A percentile compares a stretch with the other conserved stretches of the same genome.
These are phyloP conservation scores for Agrocybe pediades DNA, from an alignment of 768 basidiomycete species.

Conservation along the genomic window DNA sequence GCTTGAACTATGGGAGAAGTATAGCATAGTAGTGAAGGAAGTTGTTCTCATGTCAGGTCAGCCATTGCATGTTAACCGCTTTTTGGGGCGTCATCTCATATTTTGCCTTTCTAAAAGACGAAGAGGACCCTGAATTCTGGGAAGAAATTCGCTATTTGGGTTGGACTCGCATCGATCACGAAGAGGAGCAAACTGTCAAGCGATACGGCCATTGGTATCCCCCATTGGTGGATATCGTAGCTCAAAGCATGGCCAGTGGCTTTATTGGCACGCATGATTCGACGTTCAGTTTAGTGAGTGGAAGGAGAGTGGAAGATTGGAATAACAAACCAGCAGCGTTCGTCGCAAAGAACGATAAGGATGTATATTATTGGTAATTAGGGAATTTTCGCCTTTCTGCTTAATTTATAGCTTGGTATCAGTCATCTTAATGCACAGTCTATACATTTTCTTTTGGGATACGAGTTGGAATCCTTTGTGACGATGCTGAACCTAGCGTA, in stretches of 20 bases:
- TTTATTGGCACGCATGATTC: conserved; percentile 63
- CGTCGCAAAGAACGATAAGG: background rate
- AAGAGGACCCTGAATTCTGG: conserved; percentile 46
- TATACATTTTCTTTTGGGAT: too few species aligned
- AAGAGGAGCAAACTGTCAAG: conserved; percentile 31
- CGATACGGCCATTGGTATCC: conserved; percentile 47
- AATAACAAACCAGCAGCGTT: conserved; percentile 35
- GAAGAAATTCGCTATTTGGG: conserved; percentile 35
- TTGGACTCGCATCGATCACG: conserved; percentile 47
- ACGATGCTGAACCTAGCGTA: too few species aligned
- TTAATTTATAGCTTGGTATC: background rate
- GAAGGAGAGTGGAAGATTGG: conserved; percentile 60
- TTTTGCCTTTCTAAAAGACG: conserved; percentile 32
- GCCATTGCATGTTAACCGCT: too few species aligned
- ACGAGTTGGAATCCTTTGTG: too few species aligned
- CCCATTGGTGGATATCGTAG: conserved; percentile 54
- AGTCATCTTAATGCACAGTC: too few species aligned
- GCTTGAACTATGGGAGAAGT: conserved; percentile 30
- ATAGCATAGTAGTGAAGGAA: conserved; percentile 29
- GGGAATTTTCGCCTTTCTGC: too few species aligned
- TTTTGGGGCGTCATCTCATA: background rate
- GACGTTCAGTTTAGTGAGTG: conserved; percentile 60
- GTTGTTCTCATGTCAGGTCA: conserved; percentile 50
- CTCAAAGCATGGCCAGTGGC: conserved; percentile 55
- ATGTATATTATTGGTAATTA: background rate